These are phyloP conservation scores for Exophiala sp. DNA, from an alignment of 2,329 filamentous ascomycete genomes.

Conservation along the genomic window DNA sequence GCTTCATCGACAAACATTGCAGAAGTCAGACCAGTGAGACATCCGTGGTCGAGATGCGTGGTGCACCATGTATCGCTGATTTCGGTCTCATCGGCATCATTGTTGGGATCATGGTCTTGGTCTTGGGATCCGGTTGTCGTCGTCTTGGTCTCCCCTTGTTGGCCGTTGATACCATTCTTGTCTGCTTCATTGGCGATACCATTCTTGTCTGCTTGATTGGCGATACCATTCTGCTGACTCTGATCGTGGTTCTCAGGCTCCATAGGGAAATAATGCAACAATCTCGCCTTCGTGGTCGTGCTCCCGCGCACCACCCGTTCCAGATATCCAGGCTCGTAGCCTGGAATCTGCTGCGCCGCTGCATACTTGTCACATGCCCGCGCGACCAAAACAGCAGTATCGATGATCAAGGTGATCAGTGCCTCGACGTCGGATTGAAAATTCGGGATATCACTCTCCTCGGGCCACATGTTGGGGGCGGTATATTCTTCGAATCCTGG, in stretches of 20 bases:
- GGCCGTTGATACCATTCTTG: too few species aligned
- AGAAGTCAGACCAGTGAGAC: conserved; percentile 85
- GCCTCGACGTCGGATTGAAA: conserved; percentile 68
- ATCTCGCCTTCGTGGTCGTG: conserved; percentile 79
- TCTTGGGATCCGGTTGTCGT: too few species aligned
- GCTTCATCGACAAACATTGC: conserved; percentile 95
- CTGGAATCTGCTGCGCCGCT: conserved; percentile 62
- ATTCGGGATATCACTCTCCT: conserved; percentile 56
- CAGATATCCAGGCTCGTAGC: conserved; percentile 71
- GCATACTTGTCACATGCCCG: conserved; percentile 86
- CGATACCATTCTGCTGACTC: not conserved
- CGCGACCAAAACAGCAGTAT: conserved; percentile 81
- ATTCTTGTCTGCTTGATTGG: too few species aligned
- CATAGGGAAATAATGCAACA: conserved; percentile 84
- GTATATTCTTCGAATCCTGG: conserved; percentile 77
- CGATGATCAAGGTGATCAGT: conserved; percentile 79
- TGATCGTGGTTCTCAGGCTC: not conserved
- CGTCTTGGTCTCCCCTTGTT: conserved; percentile 1
- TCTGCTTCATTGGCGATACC: too few species aligned
- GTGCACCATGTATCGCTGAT: conserved; percentile 92
- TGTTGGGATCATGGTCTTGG: not conserved
- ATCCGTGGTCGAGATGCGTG: conserved; percentile 72
- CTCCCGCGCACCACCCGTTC: conserved; percentile 81
- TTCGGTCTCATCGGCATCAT: conserved; percentile 2
- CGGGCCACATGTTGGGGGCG: conserved; percentile 82